phyloP scores from a whole-genome alignment of 164 flowering plant genomes.

The Magnolia changhungtana region DNA sequence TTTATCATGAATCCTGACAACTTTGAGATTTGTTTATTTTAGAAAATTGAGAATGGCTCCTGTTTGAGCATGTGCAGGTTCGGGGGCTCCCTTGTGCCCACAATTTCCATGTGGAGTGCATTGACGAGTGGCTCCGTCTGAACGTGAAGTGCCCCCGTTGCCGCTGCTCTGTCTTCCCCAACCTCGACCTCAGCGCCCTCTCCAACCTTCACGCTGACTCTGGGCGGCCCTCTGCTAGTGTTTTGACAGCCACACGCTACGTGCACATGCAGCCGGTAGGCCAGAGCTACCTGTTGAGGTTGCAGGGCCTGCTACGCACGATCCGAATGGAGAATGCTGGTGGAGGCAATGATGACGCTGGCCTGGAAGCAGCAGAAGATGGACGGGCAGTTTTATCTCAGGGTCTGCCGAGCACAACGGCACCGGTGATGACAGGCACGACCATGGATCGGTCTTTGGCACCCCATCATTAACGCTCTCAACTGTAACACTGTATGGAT shows the following conservation, averaged over 20 bases:
- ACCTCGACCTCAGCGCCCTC: slow-evolving; percentile 92
- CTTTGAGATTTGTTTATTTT: no score
- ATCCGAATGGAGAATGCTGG: slow-evolving; percentile 52
- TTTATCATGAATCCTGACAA: no score
- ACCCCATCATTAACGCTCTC: neutral
- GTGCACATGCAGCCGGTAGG: slow-evolving; percentile 53
- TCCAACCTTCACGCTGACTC: slow-evolving; percentile 70
- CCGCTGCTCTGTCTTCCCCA: slow-evolving; percentile 91
- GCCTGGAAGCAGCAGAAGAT: slow-evolving; percentile 50
- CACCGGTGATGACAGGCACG: slow-evolving; percentile 2
- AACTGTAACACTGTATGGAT: neutral
- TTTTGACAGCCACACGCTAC: slow-evolving; percentile 46
- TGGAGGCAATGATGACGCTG: slow-evolving; percentile 28
- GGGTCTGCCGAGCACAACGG: slow-evolving; percentile 2
- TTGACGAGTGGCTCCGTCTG: slow-evolving; percentile 93
- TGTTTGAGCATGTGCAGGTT: slow-evolving; percentile 50
- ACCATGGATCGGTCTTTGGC: neutral
- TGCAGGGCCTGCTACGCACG: slow-evolving; percentile 74
- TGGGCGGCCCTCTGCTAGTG: slow-evolving; percentile 47
- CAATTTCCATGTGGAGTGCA: slow-evolving; percentile 96
- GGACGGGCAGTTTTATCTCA: slow-evolving; percentile 26
- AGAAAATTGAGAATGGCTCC: neutral
- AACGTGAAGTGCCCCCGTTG: slow-evolving; percentile 97
- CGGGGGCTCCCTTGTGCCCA: slow-evolving; percentile 99
- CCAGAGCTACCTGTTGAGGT: slow-evolving; percentile 67